Base-by-base conservation (phyloP, 2,329 filamentous ascomycete species). In the Penicillium sp. region DNA sequence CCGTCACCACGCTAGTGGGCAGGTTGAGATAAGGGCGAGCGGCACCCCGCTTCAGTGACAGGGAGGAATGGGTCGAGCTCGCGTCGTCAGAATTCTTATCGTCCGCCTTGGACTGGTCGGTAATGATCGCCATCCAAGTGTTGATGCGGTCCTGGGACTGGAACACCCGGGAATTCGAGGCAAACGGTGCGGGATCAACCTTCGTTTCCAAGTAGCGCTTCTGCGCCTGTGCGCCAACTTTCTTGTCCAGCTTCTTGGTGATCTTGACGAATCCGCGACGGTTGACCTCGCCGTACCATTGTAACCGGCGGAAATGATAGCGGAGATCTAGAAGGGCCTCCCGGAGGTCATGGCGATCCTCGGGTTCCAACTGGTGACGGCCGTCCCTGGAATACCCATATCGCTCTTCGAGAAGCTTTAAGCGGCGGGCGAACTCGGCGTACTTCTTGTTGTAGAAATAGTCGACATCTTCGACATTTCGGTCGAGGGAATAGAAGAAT, bases 271-370 rank as follows among this genome's bases (percentile, higher is more conserved):
- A 99, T 2, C 94, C 94, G 60, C 91, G 84, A 49, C 92, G 86
- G 73, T 99, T 99, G 67, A 97, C 93, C 76, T 97, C 93, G 47
- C 92, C 93, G 71, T 97, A 99, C 92, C 92, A 97, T 73, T 96
- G 90, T 49, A 99, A 80, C 67, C 97, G 97, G 56, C 94, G 85
- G 62, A 97, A 77, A 70, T 95, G 90, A 49, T 87, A 88, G 54
- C 94, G 86, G 56, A 97, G 81, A 75, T 99, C 94, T 31, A 97
- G 83, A 47, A 99, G 79, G 34, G 92, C 92, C 34, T 89, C 91
- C 79, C 95, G 89, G 44, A 97, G 81, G 74, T 99, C 94, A 72
- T 97, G 91, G 42, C 88, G 82, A 75, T 99, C 94, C 70, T 97
- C 91, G 58, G 87, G 84, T 70, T 97, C 93, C 59, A 96, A 83